phyloP scores from a whole-genome alignment of 352 stramenopile species.

The Globisporangium ultimum region DNA sequence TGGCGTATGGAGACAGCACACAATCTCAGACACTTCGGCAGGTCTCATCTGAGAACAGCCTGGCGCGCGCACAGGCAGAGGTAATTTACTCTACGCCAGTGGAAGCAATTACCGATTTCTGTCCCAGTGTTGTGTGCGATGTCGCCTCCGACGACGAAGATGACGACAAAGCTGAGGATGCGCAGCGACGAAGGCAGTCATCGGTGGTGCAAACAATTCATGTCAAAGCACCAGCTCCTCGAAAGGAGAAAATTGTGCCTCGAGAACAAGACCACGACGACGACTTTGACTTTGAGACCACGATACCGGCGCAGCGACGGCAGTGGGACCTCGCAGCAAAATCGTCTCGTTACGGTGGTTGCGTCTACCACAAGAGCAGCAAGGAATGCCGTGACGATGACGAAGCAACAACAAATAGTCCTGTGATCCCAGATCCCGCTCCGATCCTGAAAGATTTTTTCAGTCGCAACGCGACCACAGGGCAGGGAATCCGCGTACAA shows the following conservation, averaged over 20 bases:
- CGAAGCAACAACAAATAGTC: background rate
- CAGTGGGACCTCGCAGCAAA: background rate
- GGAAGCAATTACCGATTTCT: slow-evolving; percentile 14
- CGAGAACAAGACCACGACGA: slow-evolving; percentile 4
- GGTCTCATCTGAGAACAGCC: slow-evolving; percentile 26
- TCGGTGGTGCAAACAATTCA: slow-evolving; percentile 10
- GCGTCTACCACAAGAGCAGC: background rate
- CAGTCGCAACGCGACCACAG: slow-evolving; percentile 30
- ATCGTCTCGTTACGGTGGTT: background rate
- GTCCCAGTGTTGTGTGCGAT: slow-evolving; percentile 33
- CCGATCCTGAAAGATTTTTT: slow-evolving; percentile 69
- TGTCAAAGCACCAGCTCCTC: slow-evolving; percentile 1
- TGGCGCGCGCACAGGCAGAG: slow-evolving; percentile 3
- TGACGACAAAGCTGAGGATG: background rate
- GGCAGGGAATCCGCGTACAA: slow-evolving; percentile 36
- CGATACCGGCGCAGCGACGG: background rate
- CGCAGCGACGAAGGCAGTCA: background rate
- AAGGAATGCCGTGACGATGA: background rate
- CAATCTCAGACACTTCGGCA: slow-evolving; percentile 15
- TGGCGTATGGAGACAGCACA: background rate
- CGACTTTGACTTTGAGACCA: background rate
- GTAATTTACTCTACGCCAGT: slow-evolving; percentile 4
- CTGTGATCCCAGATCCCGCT: slow-evolving; percentile 18
- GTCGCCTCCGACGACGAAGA: slow-evolving; percentile 20
- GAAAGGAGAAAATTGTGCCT: slow-evolving; percentile 13